Percentiles rank a stretch among this genome's conserved stretches.
Conservation (phyloP, 2,329 filamentous ascomycete genomes). For the Xylaria digitata region DNA sequence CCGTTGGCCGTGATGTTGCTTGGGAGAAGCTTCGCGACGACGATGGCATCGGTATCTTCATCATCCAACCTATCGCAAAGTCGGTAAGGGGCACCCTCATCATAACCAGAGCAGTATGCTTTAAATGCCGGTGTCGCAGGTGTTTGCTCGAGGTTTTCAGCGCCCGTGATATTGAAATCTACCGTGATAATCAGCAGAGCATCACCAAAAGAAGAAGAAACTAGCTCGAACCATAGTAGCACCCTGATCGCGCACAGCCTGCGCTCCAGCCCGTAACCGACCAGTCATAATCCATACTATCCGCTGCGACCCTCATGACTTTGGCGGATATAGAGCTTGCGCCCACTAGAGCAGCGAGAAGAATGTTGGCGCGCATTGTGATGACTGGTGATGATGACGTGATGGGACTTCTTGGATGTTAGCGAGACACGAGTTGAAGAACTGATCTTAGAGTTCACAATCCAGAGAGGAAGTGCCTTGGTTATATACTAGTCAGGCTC, state of each 20-base stretch:
- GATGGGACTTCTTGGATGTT: conserved; percentile 8
- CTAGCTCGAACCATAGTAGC: conserved; percentile 45
- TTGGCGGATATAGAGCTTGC: conserved; percentile 41
- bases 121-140: conserved; percentile 48
- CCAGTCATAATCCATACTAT: conserved; percentile 44
- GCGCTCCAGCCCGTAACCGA: conserved; percentile 46
- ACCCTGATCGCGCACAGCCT: conserved; percentile 36
- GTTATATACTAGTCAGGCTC: conserved; percentile 26
- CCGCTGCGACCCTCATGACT: conserved; percentile 42
- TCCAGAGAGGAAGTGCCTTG: conserved; percentile 8
- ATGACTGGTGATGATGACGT: background rate
- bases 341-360: conserved; percentile 43
- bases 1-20: conserved; percentile 37
- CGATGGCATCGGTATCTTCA: conserved; percentile 39
- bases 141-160: conserved; percentile 41
- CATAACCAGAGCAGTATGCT: conserved; percentile 48
- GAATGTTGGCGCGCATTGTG: conserved; percentile 46
- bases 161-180: conserved; percentile 51
- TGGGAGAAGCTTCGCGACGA: conserved; percentile 49
- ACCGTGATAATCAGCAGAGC: conserved; percentile 18
- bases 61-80: conserved; percentile 44
- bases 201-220: conserved; percentile 26
- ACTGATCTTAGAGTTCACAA: background rate
- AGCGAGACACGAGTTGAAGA: background rate
- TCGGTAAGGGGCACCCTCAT: conserved; percentile 46